Evolutionary conservation across 2,329 filamentous ascomycete genomes (phyloP).

Genomic region (Arthrinium phaeospermum): DNA sequence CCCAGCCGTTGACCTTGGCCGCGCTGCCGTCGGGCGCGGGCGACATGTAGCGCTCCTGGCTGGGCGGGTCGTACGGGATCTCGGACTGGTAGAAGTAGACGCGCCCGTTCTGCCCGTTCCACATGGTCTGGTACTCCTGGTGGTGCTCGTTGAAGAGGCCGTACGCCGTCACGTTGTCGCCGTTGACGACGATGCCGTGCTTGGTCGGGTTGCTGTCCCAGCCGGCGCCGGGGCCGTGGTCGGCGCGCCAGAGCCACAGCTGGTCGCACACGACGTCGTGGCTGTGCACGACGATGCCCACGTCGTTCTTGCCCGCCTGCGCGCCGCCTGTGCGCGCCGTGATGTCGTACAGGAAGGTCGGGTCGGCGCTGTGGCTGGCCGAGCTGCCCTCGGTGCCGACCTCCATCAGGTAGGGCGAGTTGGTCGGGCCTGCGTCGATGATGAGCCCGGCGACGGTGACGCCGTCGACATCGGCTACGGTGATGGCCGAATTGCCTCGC

Average conservation of each 20-base stretch:
- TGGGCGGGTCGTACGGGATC: constrained; percentile 41
- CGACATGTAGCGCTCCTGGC: constrained; percentile 37
- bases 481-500: constrained; percentile 33
- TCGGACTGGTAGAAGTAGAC: constrained; percentile 44
- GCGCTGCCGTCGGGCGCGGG: constrained; percentile 23
- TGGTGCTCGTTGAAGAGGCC: constrained; percentile 43
- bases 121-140: constrained; percentile 40
- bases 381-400: constrained; percentile 32
- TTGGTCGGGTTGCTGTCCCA: constrained; percentile 39
- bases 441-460: constrained; percentile 40
- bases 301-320: constrained; percentile 33
- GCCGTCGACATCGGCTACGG: constrained; percentile 37
- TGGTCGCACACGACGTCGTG: constrained; percentile 39
- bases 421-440: constrained; percentile 36
- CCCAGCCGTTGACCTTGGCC: constrained; percentile 35
- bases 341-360: constrained; percentile 40
- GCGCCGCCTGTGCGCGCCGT: constrained; percentile 39
- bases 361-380: constrained; percentile 33
- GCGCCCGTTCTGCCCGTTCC: constrained; percentile 38
- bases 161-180: constrained; percentile 38
- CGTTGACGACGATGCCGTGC: constrained; percentile 40
- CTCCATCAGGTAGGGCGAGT: constrained; percentile 36
- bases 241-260: constrained; percentile 42
- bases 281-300: constrained; percentile 39
- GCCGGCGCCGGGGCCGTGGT: constrained; percentile 37